A percentile compares a stretch with the other conserved stretches of the same genome.
Evolutionary conservation across 2,329 filamentous ascomycete genomes (phyloP).

Genomic region (Zymoseptoria passerinii): DNA sequence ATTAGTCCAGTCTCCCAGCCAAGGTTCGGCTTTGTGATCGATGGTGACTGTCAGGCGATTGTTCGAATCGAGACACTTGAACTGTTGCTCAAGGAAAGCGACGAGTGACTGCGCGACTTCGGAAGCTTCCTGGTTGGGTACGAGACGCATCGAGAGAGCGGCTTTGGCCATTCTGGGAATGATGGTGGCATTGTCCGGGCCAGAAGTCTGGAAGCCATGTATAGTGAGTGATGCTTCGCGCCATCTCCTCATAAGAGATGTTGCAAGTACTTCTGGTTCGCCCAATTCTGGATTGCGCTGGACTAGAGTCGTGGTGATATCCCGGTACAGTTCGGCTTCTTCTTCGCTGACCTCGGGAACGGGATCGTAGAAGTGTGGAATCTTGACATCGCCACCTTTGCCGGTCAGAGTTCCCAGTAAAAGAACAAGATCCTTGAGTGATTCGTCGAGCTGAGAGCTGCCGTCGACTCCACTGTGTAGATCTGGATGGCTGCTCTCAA

Average conservation of each 20-base stretch:
- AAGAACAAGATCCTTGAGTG: conserved; percentile 80
- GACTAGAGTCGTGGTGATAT: conserved; percentile 71
- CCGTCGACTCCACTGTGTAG: conserved; percentile 96
- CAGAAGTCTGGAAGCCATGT: conserved; percentile 85
- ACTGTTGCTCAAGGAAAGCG: conserved; percentile 61
- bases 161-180: conserved; percentile 86
- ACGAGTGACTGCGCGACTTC: conserved; percentile 62
- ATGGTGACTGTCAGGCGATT: conserved; percentile 77
- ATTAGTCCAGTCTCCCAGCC: conserved; percentile 77
- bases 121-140: conserved; percentile 83
- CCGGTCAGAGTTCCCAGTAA: conserved; percentile 77
- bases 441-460: conserved; percentile 80
- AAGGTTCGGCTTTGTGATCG: conserved; percentile 89
- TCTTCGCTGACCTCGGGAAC: conserved; percentile 66
- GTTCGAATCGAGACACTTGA: conserved; percentile 64
- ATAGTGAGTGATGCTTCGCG: conserved; percentile 90
- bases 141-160: conserved; percentile 80
- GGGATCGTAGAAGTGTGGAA: conserved; percentile 82
- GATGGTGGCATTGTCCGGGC: conserved; percentile 77
- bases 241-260: conserved; percentile 87
- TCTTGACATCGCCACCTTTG: conserved; percentile 67
- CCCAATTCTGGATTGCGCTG: conserved; percentile 59
- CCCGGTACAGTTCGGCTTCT: conserved; percentile 73
- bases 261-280: conserved; percentile 62
- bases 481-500: conserved; percentile 79